Evolutionary conservation across 805 yeast genomes (phyloP).

Genomic region (Teunomyces tritomae): DNA sequence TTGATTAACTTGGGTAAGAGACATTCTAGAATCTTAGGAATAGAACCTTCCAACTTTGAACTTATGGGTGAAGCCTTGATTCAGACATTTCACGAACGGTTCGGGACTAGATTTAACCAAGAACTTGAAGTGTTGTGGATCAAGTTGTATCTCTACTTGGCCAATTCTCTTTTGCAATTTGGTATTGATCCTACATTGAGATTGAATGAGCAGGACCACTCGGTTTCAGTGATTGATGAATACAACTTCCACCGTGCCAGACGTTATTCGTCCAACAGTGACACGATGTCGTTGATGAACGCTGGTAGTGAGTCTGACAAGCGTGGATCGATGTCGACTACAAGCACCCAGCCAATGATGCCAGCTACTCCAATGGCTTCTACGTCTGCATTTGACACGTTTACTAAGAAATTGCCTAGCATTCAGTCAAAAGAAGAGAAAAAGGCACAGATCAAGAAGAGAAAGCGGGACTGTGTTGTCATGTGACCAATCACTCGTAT

Average conservation of each 20-base stretch:
- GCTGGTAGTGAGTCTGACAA: background rate
- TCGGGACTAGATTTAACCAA: constrained; percentile 48
- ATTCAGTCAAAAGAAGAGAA: constrained; percentile 4
- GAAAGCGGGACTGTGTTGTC: constrained; percentile 30
- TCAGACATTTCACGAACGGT: constrained; percentile 66
- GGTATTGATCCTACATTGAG: constrained; percentile 50
- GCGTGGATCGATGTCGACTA: background rate
- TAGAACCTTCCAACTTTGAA: constrained; percentile 65
- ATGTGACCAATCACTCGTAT: too few relatives aligned
- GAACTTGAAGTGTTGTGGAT: constrained; percentile 72
- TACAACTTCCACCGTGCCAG: constrained; percentile 4
- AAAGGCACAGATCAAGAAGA: constrained; percentile 18
- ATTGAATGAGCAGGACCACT: constrained; percentile 8
- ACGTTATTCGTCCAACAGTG: constrained; percentile 1
- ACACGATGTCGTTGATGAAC: background rate
- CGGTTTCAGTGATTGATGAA: constrained; percentile 3
- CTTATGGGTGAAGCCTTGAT: constrained; percentile 72
- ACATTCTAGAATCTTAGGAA: constrained; percentile 72
- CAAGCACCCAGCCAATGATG: background rate
- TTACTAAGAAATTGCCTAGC: background rate
- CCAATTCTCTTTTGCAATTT: constrained; percentile 63
- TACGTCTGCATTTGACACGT: background rate
- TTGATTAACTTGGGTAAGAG: constrained; percentile 65
- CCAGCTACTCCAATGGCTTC: background rate
- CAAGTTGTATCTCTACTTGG: constrained; percentile 62